A percentile compares a stretch with the other conserved stretches of the same genome.
Conservation (phyloP, 2,329 filamentous ascomycete genomes). For the Pseudocercospora vitis region DNA sequence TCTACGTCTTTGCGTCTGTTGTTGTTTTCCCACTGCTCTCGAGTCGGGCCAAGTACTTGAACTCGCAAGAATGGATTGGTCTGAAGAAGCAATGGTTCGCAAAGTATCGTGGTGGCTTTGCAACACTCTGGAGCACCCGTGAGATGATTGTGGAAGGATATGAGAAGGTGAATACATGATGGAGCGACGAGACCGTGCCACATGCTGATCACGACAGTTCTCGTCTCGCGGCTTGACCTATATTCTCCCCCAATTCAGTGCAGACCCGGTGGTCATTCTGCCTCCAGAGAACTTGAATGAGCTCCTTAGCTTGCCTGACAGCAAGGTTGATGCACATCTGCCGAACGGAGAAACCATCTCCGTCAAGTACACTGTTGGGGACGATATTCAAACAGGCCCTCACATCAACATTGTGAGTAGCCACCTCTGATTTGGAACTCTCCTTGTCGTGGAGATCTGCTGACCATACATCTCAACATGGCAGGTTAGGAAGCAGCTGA, state of each 20-base stretch:
- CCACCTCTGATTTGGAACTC: too few species aligned
- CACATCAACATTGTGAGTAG: conserved; percentile 1
- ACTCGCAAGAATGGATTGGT: conserved; percentile 23
- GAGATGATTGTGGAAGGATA: conserved; percentile 22
- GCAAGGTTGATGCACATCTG: conserved; percentile 20
- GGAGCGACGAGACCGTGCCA: background rate
- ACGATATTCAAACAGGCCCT: conserved; percentile 4
- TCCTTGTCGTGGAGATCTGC: too few species aligned
- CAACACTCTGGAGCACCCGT: conserved; percentile 19
- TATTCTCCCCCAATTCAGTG: conserved; percentile 27
- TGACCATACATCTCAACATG: conserved; percentile 25
- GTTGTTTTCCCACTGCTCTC: conserved; percentile 19
- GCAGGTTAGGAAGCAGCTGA: conserved; percentile 27
- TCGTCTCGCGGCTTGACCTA: conserved; percentile 21
- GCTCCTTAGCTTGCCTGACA: conserved; percentile 22
- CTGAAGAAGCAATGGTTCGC: conserved; percentile 23
- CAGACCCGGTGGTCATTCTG: conserved; percentile 23
- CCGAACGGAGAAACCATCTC: conserved; percentile 20
- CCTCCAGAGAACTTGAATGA: conserved; percentile 26
- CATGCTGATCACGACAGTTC: conserved; percentile 10
- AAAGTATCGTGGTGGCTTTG: conserved; percentile 17
- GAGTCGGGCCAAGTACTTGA: conserved; percentile 14
- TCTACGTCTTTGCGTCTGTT: conserved; percentile 13
- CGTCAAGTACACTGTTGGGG: conserved; percentile 19
- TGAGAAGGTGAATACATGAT: conserved; percentile 17